Base-by-base conservation (phyloP, 2,329 filamentous ascomycete genomes). In the Scorias spongiosa region DNA sequence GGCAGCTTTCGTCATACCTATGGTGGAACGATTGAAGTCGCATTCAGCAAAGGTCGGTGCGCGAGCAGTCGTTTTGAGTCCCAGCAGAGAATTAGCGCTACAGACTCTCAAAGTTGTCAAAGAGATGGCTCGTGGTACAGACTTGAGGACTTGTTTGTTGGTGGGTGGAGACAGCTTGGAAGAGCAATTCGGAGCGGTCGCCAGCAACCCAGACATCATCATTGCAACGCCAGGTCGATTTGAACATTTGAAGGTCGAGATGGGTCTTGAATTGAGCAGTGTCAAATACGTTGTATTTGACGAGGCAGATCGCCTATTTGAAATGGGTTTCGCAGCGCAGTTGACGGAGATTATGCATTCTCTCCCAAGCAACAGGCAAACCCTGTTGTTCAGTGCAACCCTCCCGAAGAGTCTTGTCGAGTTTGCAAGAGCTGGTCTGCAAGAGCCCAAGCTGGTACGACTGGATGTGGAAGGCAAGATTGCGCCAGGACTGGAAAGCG, bases 201-300 rank as follows among this genome's bases (percentile, higher is more conserved):
- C 88, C 1, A 78, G 81, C 29, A 98, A 98, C 60, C 91, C 93
- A 0, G 93, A 98, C 61, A 93, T 98, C 52, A 78, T 98, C 54
- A 96, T 98, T 57, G 91, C 91, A 10, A 96, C 93, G 0, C 91
- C 91, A 0, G 91, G 93, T 62, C 84, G 91, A 54, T 98, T 98
- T 55, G 69, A 98, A 52, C 91, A 98, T 70, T 66, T 98, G 50
- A 93, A 96, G 65, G 89, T 96, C 15, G 91, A 98, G 60, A 98
- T 98, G 93, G 72, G 74, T 9, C 65, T 98, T 42, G 85, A 95
- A 57, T 67, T 98, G n/a, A 86, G 81, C 1, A 93, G 86, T 3
- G 81, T 98, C 48, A 76, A 78, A 53, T 98, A 98, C 57, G 85
- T 94, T 18, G 91, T 98, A 8, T 98, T 98, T 51, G 91, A 98